Percentiles rank a stretch among this genome's conserved stretches.
phyloP scores from a whole-genome alignment of 176 grass and related monocot genomes.

The Secale cereale region DNA sequence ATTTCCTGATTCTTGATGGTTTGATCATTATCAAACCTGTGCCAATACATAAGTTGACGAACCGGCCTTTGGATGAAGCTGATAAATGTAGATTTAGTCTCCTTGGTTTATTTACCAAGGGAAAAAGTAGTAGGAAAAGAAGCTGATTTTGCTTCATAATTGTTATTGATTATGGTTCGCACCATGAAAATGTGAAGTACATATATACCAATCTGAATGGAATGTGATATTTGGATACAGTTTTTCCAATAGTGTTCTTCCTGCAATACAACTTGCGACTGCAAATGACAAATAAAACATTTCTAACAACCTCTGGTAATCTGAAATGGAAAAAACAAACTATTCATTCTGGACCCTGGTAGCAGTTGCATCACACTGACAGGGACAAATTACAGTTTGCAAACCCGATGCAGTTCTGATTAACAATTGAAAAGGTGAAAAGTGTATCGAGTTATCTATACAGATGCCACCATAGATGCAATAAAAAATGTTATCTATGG shows the following conservation, averaged over 20 bases:
- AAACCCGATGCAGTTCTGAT: neutral
- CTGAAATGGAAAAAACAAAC: neutral
- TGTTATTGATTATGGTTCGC: conserved; percentile 1
- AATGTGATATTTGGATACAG: neutral
- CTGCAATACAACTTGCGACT: neutral
- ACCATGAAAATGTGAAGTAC: conserved; percentile 24
- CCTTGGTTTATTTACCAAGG: conserved; percentile 9
- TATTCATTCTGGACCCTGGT: neutral
- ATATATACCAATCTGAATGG: conserved; percentile 26
- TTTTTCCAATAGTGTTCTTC: neutral
- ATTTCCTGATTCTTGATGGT: neutral
- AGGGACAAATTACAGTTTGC: neutral
- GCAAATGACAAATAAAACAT: neutral
- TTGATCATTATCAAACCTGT: conserved; percentile 19
- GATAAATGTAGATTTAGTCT: conserved; percentile 18
- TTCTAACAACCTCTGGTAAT: neutral
- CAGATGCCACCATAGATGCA: neutral
- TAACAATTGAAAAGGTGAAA: neutral
- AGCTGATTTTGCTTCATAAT: conserved; percentile 12
- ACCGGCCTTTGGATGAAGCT: conserved; percentile 5
- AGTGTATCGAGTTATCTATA: neutral
- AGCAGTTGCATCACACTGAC: neutral
- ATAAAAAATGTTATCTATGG: neutral
- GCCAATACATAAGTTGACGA: neutral
- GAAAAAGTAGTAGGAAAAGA: neutral